A percentile compares a stretch with the other conserved stretches of the same genome.
Conservation (phyloP, 306 rosid genomes). For the Quillaja saponaria region DNA sequence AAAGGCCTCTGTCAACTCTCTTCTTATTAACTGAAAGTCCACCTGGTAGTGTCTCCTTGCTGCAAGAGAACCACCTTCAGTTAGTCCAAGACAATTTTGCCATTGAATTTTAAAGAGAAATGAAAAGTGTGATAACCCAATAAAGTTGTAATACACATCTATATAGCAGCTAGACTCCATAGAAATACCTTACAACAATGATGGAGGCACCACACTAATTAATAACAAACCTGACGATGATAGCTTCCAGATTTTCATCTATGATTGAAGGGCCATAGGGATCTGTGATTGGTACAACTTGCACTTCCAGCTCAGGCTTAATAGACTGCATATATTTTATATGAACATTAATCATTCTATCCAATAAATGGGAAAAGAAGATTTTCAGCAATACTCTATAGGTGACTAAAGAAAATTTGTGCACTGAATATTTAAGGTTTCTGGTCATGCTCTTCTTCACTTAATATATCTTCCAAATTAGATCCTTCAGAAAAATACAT, state of each 20-base stretch:
- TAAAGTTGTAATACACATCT: constrained; percentile 7
- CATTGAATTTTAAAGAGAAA: constrained; percentile 1
- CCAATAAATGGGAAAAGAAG: not conserved
- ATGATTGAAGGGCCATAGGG: constrained; percentile 92
- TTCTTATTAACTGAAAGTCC: constrained; percentile 85
- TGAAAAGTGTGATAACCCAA: not conserved
- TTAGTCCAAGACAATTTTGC: constrained; percentile 6
- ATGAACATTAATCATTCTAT: not conserved
- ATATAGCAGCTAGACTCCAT: not conserved
- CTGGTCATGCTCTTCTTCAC: constrained; percentile 1
- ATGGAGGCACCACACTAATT: constrained; percentile 3
- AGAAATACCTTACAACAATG: not conserved
- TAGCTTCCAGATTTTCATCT: constrained; percentile 84
- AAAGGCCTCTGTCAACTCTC: constrained; percentile 74
- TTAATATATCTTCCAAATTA: constrained; percentile 12
- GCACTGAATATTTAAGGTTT: constrained; percentile 16
- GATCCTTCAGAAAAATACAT: constrained; percentile 1
- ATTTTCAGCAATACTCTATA: constrained; percentile 3
- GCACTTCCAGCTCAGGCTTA: constrained; percentile 73
- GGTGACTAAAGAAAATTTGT: not conserved
- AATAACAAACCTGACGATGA: constrained; percentile 75
- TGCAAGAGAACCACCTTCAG: constrained; percentile 40
- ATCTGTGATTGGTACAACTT: constrained; percentile 76
- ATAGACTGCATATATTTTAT: constrained; percentile 57
- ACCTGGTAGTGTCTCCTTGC: constrained; percentile 93